Evolutionary conservation across 2,329 filamentous ascomycete species (phyloP), one percentile per base, ranked within the genome.

Genomic region (Graphilbum sp.): DNA sequence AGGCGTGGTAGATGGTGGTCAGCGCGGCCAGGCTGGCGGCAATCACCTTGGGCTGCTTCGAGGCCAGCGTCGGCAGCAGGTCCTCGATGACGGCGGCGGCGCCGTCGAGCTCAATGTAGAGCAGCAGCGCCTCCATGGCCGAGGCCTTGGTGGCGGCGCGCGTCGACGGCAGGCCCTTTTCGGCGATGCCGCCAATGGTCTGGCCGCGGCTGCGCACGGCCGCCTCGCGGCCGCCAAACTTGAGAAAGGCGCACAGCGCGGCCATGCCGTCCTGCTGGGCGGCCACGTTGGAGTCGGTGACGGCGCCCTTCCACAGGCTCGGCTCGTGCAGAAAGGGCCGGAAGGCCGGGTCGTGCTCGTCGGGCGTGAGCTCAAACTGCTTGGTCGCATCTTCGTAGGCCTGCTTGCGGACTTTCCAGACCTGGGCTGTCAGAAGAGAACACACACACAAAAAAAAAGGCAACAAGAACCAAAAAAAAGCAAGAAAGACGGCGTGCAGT

Each of bases 341-440:
- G 50, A 98, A 95, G 27, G 78, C 78, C 12, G 86, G 77, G 54
- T 92, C 82, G 49, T 76, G 72, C 55, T 96, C 88, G 59, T 87
- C 79, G 43, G 84, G 78, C 6, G 87, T 85, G 41, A 73, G 66
- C 54, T 86, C 79, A 57, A 98, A 96, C 48, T 79, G 73, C 57
- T 90, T 87, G 31, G 80, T 74, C 17, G 85, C 87, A 48, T 90
- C 85, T 67, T 98, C 90, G 55, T 96, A 98, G 38, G 78, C 90
- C 53, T 75, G 76, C 62, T 98, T 98, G 52, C 90, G 75, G 32
- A 93, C 87, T 69, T 98, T 98, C 90, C 90, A 98, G 52, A 82
- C 74, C 80, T 82, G 50, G 21, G 36, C 5, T 2, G 27, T 21
- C 3, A 8, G 7, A 7, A 25, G 23, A n/a, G n/a, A n/a, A n/a